These are phyloP conservation scores for Colletotrichum graminicola DNA, from an alignment of 2,329 filamentous ascomycete species.

Conservation along the genomic window DNA sequence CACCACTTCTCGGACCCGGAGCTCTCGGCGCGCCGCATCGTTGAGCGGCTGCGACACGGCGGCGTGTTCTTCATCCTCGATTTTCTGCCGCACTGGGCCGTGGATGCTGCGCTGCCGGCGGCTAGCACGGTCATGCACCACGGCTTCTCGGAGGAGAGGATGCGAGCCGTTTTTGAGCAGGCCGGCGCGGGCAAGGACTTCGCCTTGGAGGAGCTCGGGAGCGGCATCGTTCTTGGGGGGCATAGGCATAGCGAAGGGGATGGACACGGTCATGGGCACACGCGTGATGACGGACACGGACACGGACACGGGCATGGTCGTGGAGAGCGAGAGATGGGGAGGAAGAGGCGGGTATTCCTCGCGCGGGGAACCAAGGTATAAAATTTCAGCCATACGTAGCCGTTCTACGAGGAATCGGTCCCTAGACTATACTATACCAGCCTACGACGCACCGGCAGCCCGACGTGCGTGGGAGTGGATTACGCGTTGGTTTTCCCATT, in stretches of 20 bases:
- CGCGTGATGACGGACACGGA: conserved; percentile 46
- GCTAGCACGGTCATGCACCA: conserved; percentile 71
- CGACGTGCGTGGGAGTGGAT: background rate
- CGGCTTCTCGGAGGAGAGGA: conserved; percentile 72
- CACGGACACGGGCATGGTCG: conserved; percentile 30
- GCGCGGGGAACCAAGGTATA: conserved; percentile 45
- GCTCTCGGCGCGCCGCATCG: conserved; percentile 69
- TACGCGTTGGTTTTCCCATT: background rate
- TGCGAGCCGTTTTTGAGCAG: conserved; percentile 71
- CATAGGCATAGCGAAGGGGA: conserved; percentile 36
- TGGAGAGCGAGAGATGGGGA: conserved; percentile 50
- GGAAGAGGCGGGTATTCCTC: conserved; percentile 56
- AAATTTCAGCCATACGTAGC: too few relatives aligned
- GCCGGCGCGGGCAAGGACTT: conserved; percentile 72
- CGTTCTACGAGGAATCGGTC: background rate
- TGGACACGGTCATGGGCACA: conserved; percentile 32
- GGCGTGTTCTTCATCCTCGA: conserved; percentile 78
- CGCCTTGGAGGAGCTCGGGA: conserved; percentile 65
- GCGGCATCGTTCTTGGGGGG: conserved; percentile 59
- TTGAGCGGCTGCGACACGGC: conserved; percentile 71
- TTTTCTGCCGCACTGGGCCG: conserved; percentile 67
- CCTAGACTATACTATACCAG: background rate
- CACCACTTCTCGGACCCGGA: conserved; percentile 77
- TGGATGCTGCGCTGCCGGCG: conserved; percentile 42
- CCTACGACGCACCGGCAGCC: background rate